Conservation (phyloP, 1,284 basidiomycete species). For the Sanghuangporus weigelae region DNA sequence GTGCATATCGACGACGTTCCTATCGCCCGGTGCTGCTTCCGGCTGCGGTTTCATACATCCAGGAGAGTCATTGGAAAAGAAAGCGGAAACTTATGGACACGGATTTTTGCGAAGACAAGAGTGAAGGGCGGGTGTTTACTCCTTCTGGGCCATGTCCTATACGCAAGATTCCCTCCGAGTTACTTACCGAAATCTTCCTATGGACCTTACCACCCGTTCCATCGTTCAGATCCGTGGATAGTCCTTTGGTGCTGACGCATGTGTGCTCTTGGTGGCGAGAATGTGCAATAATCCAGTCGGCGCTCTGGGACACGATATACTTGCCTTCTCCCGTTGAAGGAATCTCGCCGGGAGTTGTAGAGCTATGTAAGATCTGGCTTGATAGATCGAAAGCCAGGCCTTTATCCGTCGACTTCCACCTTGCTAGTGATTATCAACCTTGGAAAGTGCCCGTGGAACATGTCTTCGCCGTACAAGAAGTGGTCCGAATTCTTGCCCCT, state of each 20-base stretch:
- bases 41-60: conserved; percentile 1
- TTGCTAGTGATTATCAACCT: conserved; percentile 18
- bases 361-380: conserved; percentile 16
- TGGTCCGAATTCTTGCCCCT: conserved; percentile 15
- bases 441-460: conserved; percentile 17
- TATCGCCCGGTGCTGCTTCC: conserved; percentile 8
- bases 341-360: conserved; percentile 8
- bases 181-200: conserved; percentile 15
- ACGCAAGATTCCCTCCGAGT: conserved; percentile 13
- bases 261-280: conserved; percentile 17
- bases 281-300: conserved; percentile 7
- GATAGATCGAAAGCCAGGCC: conserved; percentile 10
- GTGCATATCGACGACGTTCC: neutral
- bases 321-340: conserved; percentile 17
- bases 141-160: conserved; percentile 3
- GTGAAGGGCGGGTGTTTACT: neutral
- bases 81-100: conserved; percentile 16
- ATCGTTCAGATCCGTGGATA: conserved; percentile 12
- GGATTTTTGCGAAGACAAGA: conserved; percentile 6
- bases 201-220: conserved; percentile 14
- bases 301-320: conserved; percentile 16
- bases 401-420: conserved; percentile 15
- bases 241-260: conserved; percentile 14
- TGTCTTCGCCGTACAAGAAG: conserved; percentile 4
- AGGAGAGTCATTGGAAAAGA: conserved; percentile 1